These are phyloP conservation scores for Pulveroboletus sp. DNA, from an alignment of 768 basidiomycete genomes.

Conservation along the genomic window DNA sequence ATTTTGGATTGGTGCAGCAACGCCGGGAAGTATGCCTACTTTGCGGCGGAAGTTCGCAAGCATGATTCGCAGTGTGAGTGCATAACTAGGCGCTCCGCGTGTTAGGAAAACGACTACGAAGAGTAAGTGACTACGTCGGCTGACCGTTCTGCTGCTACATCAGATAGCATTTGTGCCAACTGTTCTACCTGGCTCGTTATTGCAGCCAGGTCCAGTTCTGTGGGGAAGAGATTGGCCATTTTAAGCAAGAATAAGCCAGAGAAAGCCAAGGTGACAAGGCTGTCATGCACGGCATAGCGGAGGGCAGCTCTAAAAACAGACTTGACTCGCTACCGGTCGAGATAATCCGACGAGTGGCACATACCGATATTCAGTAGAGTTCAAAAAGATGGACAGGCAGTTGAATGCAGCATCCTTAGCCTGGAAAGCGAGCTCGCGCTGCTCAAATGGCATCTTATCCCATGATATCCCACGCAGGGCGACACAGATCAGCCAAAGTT, in stretches of 20 bases:
- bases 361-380: conserved; percentile 75
- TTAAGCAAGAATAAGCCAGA: conserved; percentile 89
- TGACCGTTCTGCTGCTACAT: conserved; percentile 88
- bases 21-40: conserved; percentile 58
- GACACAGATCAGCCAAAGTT: conserved; percentile 92
- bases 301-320: conserved; percentile 62
- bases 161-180: conserved; percentile 82
- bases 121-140: conserved; percentile 8
- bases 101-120: conserved; percentile 9
- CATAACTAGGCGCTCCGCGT: conserved; percentile 52
- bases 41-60: conserved; percentile 87
- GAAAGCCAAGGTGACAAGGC: conserved; percentile 86
- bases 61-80: conserved; percentile 89
- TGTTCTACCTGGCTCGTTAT: conserved; percentile 87
- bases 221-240: conserved; percentile 90
- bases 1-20: conserved; percentile 43
- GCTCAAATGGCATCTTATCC: conserved; percentile 96
- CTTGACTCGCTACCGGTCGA: background rate
- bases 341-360: conserved; percentile 13
- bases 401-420: conserved; percentile 89
- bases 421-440: conserved; percentile 90
- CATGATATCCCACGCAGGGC: conserved; percentile 87
- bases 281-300: conserved; percentile 90
- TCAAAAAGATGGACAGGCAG: conserved; percentile 80
- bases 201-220: conserved; percentile 69